Percentiles rank a stretch among this genome's conserved stretches.
Conservation (phyloP, 108 stramenopile genomes). For the Tribonema minus region DNA sequence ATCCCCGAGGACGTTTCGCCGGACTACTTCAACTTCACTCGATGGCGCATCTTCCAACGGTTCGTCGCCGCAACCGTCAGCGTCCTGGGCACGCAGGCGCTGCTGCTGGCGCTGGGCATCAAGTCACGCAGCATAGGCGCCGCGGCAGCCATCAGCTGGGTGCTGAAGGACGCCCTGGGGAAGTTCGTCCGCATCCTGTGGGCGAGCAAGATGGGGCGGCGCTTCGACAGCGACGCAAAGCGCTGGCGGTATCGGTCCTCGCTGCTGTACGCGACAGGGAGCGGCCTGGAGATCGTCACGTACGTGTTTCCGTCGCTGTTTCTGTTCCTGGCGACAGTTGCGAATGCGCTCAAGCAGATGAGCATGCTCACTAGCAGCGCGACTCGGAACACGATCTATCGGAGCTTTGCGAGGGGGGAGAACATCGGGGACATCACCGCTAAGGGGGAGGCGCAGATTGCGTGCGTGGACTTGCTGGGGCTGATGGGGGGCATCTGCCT, state of each 20-base stretch:
- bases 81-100: slow-evolving; percentile 84
- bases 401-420: slow-evolving; percentile 72
- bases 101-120: slow-evolving; percentile 78
- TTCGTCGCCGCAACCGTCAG: slow-evolving; percentile 80
- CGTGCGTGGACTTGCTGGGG: slow-evolving; percentile 82
- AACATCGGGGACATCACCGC: slow-evolving; percentile 94
- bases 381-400: slow-evolving; percentile 83
- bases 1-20: slow-evolving; percentile 75
- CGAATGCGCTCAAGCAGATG: slow-evolving; percentile 81
- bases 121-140: slow-evolving; percentile 61
- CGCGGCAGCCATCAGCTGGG: slow-evolving; percentile 85
- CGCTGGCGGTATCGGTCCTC: slow-evolving; percentile 78
- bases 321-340: slow-evolving; percentile 75
- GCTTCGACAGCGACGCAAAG: slow-evolving; percentile 88
- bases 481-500: slow-evolving; percentile 72
- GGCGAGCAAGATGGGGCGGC: slow-evolving; percentile 84
- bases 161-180: slow-evolving; percentile 85
- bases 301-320: slow-evolving; percentile 75
- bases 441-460: slow-evolving; percentile 92
- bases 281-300: slow-evolving; percentile 77
- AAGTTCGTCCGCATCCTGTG: slow-evolving; percentile 83
- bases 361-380: slow-evolving; percentile 77
- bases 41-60: slow-evolving; percentile 77
- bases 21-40: slow-evolving; percentile 75
- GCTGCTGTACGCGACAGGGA: slow-evolving; percentile 76